Conservation (phyloP, 106 monocot species). For the Phalaenopsis aphrodite region DNA sequence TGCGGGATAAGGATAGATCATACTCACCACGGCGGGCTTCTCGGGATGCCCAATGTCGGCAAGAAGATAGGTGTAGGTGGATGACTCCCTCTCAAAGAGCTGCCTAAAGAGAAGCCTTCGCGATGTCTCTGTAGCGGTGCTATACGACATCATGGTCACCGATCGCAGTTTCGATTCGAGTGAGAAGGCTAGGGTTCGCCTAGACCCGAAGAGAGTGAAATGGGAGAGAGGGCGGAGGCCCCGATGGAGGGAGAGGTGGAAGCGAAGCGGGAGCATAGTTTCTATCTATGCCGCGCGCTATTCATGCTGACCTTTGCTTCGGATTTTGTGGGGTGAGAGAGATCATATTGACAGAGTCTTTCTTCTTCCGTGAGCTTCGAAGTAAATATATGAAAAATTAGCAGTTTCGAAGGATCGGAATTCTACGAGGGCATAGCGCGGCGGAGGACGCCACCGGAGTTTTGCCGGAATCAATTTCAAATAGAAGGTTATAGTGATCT, state of each 20-base stretch:
- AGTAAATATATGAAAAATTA: no score
- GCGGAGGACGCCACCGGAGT: no score
- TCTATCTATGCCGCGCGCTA: not conserved
- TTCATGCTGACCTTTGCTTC: not conserved
- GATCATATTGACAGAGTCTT: no score
- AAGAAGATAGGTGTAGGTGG: constrained; percentile 86
- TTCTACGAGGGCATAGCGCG: no score
- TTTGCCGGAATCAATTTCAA: no score
- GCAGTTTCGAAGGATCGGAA: no score
- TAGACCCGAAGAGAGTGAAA: not conserved
- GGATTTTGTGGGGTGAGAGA: not conserved
- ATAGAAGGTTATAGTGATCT: no score
- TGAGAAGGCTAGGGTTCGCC: not conserved
- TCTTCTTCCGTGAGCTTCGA: no score
- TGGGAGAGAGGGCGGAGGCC: not conserved
- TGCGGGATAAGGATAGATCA: not conserved
- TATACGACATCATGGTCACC: constrained; percentile 9
- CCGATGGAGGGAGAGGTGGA: not conserved
- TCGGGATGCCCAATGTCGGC: constrained; percentile 75
- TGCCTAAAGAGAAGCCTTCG: constrained; percentile 72
- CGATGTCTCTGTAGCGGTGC: not conserved
- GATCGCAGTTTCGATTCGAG: not conserved
- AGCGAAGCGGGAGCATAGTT: not conserved
- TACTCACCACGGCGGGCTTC: constrained; percentile 72
- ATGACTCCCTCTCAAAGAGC: constrained; percentile 91